These are phyloP conservation scores for Elsinoe batatas DNA, from an alignment of 2,329 filamentous ascomycete species.

Conservation along the genomic window DNA sequence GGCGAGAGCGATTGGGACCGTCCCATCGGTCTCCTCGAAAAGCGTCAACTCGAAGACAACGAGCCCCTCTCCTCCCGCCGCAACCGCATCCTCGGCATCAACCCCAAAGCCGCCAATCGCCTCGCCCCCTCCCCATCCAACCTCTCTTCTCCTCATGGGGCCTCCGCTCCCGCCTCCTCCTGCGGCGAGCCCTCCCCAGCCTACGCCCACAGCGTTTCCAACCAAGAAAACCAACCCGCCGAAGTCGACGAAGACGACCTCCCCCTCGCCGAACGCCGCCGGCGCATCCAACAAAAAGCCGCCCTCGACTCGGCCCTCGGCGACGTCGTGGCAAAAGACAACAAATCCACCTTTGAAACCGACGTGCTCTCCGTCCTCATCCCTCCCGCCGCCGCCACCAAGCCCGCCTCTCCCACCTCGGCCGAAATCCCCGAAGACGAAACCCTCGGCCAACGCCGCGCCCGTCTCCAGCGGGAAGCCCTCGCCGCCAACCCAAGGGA, in stretches of 20 bases:
- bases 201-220: slow-evolving; percentile 21
- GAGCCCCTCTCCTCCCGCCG: slow-evolving; percentile 75
- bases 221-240: slow-evolving; percentile 29
- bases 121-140: slow-evolving; percentile 1
- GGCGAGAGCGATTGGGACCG: slow-evolving; percentile 42
- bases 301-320: slow-evolving; percentile 36
- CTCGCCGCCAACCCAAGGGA: slow-evolving; percentile 27
- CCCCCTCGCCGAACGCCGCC: slow-evolving; percentile 56
- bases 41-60: slow-evolving; percentile 78
- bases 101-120: slow-evolving; percentile 12
- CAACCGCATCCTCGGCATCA: slow-evolving; percentile 60
- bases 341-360: slow-evolving; percentile 47
- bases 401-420: slow-evolving; percentile 3
- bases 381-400: slow-evolving; percentile 21
- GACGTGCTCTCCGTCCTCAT: slow-evolving; percentile 60
- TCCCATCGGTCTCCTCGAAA: slow-evolving; percentile 67
- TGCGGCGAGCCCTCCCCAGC: slow-evolving; percentile 11
- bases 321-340: slow-evolving; percentile 38
- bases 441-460: slow-evolving; percentile 67
- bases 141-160: not conserved
- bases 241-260: slow-evolving; percentile 50
- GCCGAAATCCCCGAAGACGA: slow-evolving; percentile 52
- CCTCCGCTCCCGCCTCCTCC: not conserved
- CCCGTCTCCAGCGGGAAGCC: slow-evolving; percentile 62
- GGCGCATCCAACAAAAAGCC: slow-evolving; percentile 52